phyloP scores from a whole-genome alignment of 495 filamentous ascomycete species.

The Aspergillus mulundensis region DNA sequence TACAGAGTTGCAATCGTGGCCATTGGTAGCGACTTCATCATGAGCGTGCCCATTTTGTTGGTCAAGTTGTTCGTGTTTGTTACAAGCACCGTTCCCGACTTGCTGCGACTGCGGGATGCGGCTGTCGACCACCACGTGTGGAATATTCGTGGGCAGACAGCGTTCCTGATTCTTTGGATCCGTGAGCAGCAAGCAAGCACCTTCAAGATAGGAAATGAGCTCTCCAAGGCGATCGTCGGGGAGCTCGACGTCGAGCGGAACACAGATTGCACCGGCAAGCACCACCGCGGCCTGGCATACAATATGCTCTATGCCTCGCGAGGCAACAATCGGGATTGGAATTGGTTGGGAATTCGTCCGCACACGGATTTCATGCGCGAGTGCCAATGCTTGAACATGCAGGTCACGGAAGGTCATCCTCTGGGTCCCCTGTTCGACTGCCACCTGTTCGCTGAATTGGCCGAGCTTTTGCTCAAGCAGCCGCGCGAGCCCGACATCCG shows the following conservation, averaged over 20 bases:
- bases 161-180: background rate
- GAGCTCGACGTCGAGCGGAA: background rate
- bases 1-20: background rate
- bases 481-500: background rate
- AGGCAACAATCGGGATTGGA: background rate
- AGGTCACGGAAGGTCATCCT: background rate
- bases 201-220: background rate
- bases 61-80: background rate
- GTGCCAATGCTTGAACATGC: background rate
- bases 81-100: no score
- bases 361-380: background rate
- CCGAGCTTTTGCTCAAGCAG: background rate
- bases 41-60: no score
- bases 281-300: background rate
- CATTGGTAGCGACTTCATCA: background rate
- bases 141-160: background rate
- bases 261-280: background rate
- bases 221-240: background rate
- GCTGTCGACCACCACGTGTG: background rate
- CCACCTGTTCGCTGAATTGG: background rate
- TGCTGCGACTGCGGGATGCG: no score
- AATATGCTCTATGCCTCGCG: background rate
- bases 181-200: background rate
- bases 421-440: background rate
- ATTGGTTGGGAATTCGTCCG: background rate